These are phyloP conservation scores for Colletotrichum coccodes DNA, from an alignment of 2,329 filamentous ascomycete genomes.

Conservation along the genomic window DNA sequence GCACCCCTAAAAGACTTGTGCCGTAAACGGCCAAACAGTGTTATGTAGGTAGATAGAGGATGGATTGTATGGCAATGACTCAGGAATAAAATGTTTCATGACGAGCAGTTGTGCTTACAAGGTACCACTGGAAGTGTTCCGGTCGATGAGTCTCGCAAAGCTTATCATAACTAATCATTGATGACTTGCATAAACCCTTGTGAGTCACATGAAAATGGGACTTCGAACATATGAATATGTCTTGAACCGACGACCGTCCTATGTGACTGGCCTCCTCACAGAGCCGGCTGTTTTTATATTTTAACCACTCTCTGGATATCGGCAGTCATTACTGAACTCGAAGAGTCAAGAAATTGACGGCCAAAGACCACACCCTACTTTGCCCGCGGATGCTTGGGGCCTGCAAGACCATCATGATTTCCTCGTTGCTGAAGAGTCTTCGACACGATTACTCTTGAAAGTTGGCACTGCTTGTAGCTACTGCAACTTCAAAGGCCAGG, in stretches of 20 bases:
- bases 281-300: too few species aligned
- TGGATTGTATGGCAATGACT: neutral
- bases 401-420: slow-evolving; percentile 48
- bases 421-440: slow-evolving; percentile 34
- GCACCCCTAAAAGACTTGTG: slow-evolving; percentile 68
- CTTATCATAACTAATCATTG: too few species aligned
- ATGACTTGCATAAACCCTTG: too few species aligned
- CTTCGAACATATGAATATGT: too few species aligned
- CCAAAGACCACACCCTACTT: slow-evolving; percentile 45
- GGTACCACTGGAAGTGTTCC: too few species aligned
- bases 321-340: slow-evolving; percentile 54
- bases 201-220: too few species aligned
- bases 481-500: slow-evolving; percentile 42
- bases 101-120: neutral
- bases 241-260: too few species aligned
- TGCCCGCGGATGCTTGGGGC: slow-evolving; percentile 57
- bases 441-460: slow-evolving; percentile 11
- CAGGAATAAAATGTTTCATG: slow-evolving; percentile 4
- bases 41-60: too few species aligned
- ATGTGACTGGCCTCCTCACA: too few species aligned
- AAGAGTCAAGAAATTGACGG: slow-evolving; percentile 42
- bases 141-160: too few species aligned
- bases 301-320: too few species aligned
- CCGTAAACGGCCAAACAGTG: slow-evolving; percentile 58
- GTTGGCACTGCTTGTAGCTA: slow-evolving; percentile 44